Evolutionary conservation across 306 rosid species (phyloP).

Genomic region (Cicer arietinum): DNA sequence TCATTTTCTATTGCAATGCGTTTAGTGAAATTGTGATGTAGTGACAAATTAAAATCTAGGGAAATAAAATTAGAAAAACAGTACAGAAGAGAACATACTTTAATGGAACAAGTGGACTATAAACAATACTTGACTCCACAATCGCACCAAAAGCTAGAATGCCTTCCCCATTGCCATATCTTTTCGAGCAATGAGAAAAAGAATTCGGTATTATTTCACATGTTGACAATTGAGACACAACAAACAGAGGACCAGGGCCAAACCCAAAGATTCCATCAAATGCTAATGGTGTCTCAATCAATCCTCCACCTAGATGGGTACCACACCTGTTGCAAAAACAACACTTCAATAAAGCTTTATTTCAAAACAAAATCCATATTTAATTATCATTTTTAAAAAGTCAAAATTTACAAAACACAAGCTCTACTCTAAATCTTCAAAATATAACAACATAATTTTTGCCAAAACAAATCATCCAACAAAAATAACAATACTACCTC

Average conservation of each 20-base stretch:
- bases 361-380: constrained; percentile 24
- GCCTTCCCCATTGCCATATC: constrained; percentile 92
- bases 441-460: too few relatives aligned
- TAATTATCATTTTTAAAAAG: too few relatives aligned
- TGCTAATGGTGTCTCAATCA: constrained; percentile 43
- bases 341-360: constrained; percentile 42
- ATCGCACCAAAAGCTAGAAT: constrained; percentile 97
- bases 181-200: constrained; percentile 93
- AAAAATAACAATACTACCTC: too few relatives aligned
- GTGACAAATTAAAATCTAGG: neutral
- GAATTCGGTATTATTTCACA: constrained; percentile 79
- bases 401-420: too few relatives aligned
- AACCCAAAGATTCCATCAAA: constrained; percentile 96
- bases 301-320: too few relatives aligned
- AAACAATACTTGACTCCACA: constrained; percentile 89
- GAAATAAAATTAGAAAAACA: constrained; percentile 38
- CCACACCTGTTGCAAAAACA: too few relatives aligned
- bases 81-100: constrained; percentile 77
- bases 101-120: constrained; percentile 91
- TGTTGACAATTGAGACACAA: constrained; percentile 82
- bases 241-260: constrained; percentile 85
- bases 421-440: too few relatives aligned
- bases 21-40: too few relatives aligned
- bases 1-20: too few relatives aligned
- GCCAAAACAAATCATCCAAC: too few relatives aligned